Percentiles rank a stretch among this genome's conserved stretches.
Conservation (phyloP, 257 asterid species). For the Solanum habrochaites region DNA sequence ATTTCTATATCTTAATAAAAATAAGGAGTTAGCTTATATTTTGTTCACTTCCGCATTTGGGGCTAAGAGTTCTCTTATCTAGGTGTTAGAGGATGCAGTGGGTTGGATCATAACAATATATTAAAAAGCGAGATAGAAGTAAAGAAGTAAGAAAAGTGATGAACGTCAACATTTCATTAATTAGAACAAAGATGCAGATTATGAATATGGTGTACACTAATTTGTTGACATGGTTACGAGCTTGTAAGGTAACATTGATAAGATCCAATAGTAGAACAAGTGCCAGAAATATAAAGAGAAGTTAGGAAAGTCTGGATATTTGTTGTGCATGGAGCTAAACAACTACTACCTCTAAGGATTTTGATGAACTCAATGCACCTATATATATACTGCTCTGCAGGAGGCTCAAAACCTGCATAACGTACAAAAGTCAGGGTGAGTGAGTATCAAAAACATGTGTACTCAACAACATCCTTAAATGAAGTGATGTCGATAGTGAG, state of each 20-base stretch:
- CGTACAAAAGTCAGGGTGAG: neutral
- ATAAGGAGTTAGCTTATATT: too few relatives aligned
- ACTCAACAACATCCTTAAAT: neutral
- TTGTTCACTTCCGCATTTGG: too few relatives aligned
- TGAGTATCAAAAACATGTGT: neutral
- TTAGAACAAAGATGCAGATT: neutral
- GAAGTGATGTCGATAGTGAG: neutral
- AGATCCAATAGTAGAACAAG: neutral
- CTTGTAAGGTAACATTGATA: too few relatives aligned
- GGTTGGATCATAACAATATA: too few relatives aligned
- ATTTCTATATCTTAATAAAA: too few relatives aligned
- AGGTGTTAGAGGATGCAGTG: too few relatives aligned
- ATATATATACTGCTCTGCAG: neutral
- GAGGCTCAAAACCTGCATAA: neutral
- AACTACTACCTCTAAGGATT: neutral
- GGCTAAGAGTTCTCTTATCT: too few relatives aligned
- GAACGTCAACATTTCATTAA: neutral
- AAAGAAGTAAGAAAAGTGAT: neutral
- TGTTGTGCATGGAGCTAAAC: neutral
- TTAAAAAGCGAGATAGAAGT: neutral
- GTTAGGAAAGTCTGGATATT: too few relatives aligned
- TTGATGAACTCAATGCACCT: neutral
- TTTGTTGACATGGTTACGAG: neutral
- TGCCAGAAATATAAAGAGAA: neutral
- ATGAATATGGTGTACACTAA: neutral